These are phyloP conservation scores for Fusarium xylarioides DNA, from an alignment of 2,329 filamentous ascomycete genomes.

Conservation along the genomic window DNA sequence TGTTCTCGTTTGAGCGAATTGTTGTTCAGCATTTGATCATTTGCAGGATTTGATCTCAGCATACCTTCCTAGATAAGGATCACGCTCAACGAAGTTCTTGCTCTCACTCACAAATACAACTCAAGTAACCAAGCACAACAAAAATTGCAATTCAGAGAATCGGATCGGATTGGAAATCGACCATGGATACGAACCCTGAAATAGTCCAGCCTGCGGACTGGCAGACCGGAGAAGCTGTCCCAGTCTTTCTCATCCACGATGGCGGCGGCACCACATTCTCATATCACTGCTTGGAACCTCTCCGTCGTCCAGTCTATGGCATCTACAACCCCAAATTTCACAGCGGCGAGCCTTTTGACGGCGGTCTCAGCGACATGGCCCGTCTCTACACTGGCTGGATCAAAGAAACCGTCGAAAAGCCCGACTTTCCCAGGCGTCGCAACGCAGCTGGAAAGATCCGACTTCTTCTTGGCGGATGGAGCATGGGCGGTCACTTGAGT, in stretches of 20 bases:
- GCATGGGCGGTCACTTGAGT: constrained; percentile 61
- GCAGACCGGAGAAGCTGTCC: constrained; percentile 46
- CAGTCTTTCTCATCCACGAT: constrained; percentile 67
- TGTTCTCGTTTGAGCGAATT: constrained; percentile 29
- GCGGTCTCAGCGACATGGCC: constrained; percentile 65
- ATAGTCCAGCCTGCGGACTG: constrained; percentile 48
- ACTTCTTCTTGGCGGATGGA: constrained; percentile 65
- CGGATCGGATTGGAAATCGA: background rate
- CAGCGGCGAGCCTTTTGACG: constrained; percentile 57
- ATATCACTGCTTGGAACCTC: constrained; percentile 62
- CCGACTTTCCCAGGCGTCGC: constrained; percentile 42
- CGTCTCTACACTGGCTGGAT: constrained; percentile 59
- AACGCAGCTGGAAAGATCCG: constrained; percentile 44
- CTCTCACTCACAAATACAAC: background rate
- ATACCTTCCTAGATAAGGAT: background rate
- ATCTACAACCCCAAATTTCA: constrained; percentile 65
- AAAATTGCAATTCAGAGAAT: background rate
- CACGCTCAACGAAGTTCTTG: background rate
- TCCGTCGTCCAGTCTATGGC: constrained; percentile 61
- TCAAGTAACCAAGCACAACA: background rate
- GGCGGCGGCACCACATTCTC: constrained; percentile 68
- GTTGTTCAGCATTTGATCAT: constrained; percentile 6
- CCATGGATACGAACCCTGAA: constrained; percentile 46
- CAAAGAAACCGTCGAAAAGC: constrained; percentile 46
- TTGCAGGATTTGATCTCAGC: background rate